Conservation (phyloP, 1,284 basidiomycete species). For the Prillingera fragicola region DNA sequence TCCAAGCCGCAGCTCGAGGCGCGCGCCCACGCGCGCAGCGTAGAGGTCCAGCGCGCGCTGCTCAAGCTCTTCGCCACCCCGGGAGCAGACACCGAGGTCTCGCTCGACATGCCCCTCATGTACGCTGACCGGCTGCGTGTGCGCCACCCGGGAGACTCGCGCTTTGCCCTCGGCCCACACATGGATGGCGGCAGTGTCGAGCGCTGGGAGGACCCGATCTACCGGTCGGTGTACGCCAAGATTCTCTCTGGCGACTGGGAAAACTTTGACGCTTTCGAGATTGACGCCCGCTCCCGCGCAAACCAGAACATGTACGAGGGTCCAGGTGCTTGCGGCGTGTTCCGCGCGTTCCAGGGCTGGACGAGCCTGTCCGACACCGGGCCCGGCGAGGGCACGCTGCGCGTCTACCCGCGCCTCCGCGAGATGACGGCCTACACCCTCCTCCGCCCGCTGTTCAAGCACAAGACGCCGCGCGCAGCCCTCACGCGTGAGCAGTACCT, state of each 20-base stretch:
- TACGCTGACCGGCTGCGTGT: conserved; percentile 74
- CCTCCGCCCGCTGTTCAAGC: conserved; percentile 67
- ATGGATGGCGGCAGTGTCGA: conserved; percentile 70
- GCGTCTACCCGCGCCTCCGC: conserved; percentile 67
- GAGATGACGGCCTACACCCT: conserved; percentile 71
- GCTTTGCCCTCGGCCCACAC: conserved; percentile 68
- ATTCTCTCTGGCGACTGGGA: conserved; percentile 61
- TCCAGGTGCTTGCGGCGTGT: conserved; percentile 57
- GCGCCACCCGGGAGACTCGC: conserved; percentile 62
- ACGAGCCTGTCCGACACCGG: conserved; percentile 58
- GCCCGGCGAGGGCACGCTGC: conserved; percentile 65
- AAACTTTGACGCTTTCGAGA: conserved; percentile 44
- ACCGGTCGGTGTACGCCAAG: conserved; percentile 55
- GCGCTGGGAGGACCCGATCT: conserved; percentile 67
- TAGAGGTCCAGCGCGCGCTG: conserved; percentile 54
- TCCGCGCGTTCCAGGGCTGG: conserved; percentile 71
- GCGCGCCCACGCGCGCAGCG: conserved; percentile 66
- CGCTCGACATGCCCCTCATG: conserved; percentile 58
- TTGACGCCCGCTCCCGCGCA: conserved; percentile 29
- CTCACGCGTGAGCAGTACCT: conserved; percentile 41
- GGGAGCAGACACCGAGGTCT: conserved; percentile 49
- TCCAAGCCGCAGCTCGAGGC: conserved; percentile 61
- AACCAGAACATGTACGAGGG: conserved; percentile 45
- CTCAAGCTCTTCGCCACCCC: conserved; percentile 58
- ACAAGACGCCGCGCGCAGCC: conserved; percentile 11